Evolutionary conservation across 306 rosid genomes (phyloP), one percentile per base, ranked within the genome.

Genomic region (Glycyrrhiza uralensis): DNA sequence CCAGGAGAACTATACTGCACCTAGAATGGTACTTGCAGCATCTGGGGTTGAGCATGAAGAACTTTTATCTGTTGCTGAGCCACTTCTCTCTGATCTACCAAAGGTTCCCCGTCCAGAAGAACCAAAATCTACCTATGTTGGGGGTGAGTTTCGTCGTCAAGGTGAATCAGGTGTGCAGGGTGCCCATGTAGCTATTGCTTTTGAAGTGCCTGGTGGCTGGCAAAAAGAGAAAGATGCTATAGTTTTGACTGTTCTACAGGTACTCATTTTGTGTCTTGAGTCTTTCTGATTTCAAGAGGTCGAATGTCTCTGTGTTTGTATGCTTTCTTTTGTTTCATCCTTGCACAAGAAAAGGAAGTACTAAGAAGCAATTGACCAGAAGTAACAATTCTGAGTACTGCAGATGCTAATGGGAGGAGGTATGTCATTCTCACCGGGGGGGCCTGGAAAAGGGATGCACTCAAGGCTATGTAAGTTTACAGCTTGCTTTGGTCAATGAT

Each of bases 141-240:
- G 98, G 54, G 98, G 98, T 69, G 96, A 92, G 67, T 92, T 80
- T 47, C 98, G 96, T 12, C 86, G 83, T 55, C 92, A 92, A 13
- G 92, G 87, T 77, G 91, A 85, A 74, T 23, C 75, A 20, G 87
- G 77, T 88, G 49, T 15, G 47, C 87, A 92, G 98, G 82, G 57
- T 76, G 76, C 98, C 20, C 98, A 92, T 66, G 28, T 92, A 85
- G 98, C 95, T 68, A 83, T 92, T 81, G 98, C 98, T 47, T 92
- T 90, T 81, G 98, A 92, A 75, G 95, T 88, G 56, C 95, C 98
- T 41, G 96, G 98, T 26, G 98, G 98, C 45, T 92, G 96, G 98
- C 88, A 79, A 13, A 60, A 86, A 3, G 98, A 92, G 82, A 90
- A 85, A 81, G 91, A 90, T 69, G 88, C 98, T 54, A 59, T 91